Evolutionary conservation across 345 rosid genomes (phyloP), one percentile per base, ranked within the genome.

Genomic region (Clausena lansium): DNA sequence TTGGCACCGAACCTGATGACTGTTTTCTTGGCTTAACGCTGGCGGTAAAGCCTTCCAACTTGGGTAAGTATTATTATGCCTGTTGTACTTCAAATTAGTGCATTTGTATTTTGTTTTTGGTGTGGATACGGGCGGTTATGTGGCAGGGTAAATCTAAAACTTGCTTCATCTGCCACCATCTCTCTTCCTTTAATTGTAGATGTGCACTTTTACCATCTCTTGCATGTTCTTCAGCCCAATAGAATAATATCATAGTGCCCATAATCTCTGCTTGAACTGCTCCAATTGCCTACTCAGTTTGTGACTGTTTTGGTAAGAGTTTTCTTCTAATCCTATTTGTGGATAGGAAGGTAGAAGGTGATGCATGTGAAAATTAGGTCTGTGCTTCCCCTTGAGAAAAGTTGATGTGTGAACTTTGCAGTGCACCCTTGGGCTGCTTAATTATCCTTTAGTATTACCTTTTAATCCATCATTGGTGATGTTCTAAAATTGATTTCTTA

Each of bases 1-100:
- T 95, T 54, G 88, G 89, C 79, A 80, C 87, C 64, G 88, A 93
- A 85, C 83, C 92, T 67, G 97, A 95, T 75, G 98, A 95, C 75
- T 93, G 94, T 83, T 95, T 93, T 79, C 94, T 95, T 80, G 98
- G 98, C 78, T 84, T 95, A 85, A 91, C 98, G 1, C 85, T 95
- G 52, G 98, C 97, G 25, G 93, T 93, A 76, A 91, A 91, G 77
- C 98, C 98, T 78, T 83, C 95, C 71, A 88, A 88, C 81, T 75
- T 90, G 54, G 93, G 98, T 94, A 85, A 84, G 64, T 70, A 64
- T 66, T 79, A 24, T 32, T 65, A 4, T 67, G 17, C 47, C 70
- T 69, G 22, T 66, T 39, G 55, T 70, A 65, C 32, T 41, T 32
- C 15, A 24, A 70, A 19, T 75, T 75, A 9, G 13, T 28, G 19